Evolutionary conservation across 306 rosid genomes (phyloP).

Genomic region (Chamaecrista fasciculata): DNA sequence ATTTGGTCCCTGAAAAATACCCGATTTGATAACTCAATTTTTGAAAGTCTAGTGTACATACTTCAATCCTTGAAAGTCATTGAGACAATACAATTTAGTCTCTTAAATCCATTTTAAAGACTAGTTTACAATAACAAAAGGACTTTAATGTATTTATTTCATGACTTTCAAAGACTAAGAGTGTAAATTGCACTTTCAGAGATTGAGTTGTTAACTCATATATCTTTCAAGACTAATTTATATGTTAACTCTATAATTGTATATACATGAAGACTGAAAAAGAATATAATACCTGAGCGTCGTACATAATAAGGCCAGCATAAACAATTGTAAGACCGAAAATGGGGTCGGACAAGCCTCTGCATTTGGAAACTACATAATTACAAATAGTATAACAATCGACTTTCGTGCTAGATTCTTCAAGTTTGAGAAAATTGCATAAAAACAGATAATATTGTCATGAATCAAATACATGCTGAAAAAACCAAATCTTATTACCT

Average conservation of each 20-base stretch:
- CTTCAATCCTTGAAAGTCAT: too few relatives aligned
- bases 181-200: too few relatives aligned
- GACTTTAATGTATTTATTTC: too few relatives aligned
- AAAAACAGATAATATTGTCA: background rate
- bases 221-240: too few relatives aligned
- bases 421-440: background rate
- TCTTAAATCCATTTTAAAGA: too few relatives aligned
- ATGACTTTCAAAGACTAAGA: background rate
- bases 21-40: too few relatives aligned
- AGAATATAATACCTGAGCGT: slow-evolving; percentile 74
- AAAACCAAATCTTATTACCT: slow-evolving; percentile 43
- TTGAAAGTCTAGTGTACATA: too few relatives aligned
- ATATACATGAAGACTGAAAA: background rate
- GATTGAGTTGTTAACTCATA: too few relatives aligned
- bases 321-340: slow-evolving; percentile 76
- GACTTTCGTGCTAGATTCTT: background rate
- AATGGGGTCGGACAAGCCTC: slow-evolving; percentile 88
- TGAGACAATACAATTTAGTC: too few relatives aligned
- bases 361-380: slow-evolving; percentile 42
- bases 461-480: background rate
- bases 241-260: background rate
- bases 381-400: slow-evolving; percentile 8
- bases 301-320: slow-evolving; percentile 88
- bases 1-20: too few relatives aligned
- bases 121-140: background rate